Percentiles rank a stretch among this genome's conserved stretches.
Conservation (phyloP, 139 green algal species). For the Raphidocelis subcapitata region DNA sequence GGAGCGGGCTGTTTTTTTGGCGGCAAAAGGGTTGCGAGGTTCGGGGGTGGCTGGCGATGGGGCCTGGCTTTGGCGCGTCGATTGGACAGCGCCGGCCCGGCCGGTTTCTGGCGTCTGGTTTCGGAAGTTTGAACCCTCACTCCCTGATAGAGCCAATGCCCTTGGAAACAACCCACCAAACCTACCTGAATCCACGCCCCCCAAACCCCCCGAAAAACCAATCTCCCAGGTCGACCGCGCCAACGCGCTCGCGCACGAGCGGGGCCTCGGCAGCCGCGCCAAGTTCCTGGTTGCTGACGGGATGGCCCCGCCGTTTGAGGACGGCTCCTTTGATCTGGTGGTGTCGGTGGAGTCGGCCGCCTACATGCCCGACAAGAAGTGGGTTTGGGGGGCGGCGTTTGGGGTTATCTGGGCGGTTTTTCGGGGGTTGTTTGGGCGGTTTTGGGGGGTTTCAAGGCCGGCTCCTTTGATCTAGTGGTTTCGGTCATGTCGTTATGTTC, state of each 20-base stretch:
- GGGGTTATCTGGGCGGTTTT: too few relatives aligned
- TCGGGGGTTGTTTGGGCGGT: too few relatives aligned
- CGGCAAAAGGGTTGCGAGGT: too few relatives aligned
- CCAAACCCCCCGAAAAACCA: not conserved
- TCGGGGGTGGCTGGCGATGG: too few relatives aligned
- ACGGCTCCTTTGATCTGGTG: conserved; percentile 10
- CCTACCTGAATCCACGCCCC: not conserved
- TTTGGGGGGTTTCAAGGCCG: too few relatives aligned
- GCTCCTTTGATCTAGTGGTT: too few relatives aligned
- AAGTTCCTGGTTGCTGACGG: conserved; percentile 16
- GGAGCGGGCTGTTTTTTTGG: too few relatives aligned
- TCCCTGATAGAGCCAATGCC: not conserved
- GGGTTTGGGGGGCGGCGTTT: not conserved
- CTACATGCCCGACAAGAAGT: conserved; percentile 29
- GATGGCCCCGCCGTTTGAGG: not conserved
- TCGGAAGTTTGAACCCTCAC: not conserved
- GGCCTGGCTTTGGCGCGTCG: too few relatives aligned
- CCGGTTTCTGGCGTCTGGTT: too few relatives aligned
- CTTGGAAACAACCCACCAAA: not conserved
- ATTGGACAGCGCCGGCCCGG: too few relatives aligned
- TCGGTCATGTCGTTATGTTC: too few relatives aligned
- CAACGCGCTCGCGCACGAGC: conserved; percentile 2
- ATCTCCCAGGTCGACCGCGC: conserved; percentile 13
- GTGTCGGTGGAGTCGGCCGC: conserved; percentile 7
- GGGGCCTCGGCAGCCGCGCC: not conserved